phyloP scores from a whole-genome alignment of 176 grass and related monocot genomes.

The Zea luxurians region DNA sequence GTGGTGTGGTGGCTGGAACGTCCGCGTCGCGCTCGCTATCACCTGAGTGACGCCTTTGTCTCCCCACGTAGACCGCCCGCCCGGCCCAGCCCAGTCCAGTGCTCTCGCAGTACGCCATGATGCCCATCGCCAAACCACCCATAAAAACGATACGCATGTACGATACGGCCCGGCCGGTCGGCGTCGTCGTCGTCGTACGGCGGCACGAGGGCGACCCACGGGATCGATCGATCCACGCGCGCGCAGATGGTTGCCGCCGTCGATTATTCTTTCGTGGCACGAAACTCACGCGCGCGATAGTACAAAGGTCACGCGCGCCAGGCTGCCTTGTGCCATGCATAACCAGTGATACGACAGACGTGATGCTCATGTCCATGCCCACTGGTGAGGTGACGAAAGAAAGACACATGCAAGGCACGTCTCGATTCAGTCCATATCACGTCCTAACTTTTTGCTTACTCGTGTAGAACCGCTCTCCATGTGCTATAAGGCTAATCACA shows the following conservation, averaged over 20 bases:
- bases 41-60: conserved; percentile 29
- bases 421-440: not conserved
- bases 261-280: not conserved
- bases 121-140: conserved; percentile 6
- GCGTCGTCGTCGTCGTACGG: not conserved
- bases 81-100: too few relatives aligned
- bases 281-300: not conserved
- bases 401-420: not conserved
- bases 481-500: too few relatives aligned
- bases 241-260: not conserved
- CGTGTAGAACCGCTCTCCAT: too few relatives aligned
- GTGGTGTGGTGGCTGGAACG: conserved; percentile 9
- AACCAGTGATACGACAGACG: not conserved
- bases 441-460: not conserved
- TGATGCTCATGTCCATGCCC: not conserved
- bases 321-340: not conserved
- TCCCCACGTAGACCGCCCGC: conserved; percentile 2
- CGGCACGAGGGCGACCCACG: not conserved
- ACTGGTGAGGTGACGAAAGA: not conserved
- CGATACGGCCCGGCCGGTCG: not conserved
- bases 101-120: not conserved
- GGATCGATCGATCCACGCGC: not conserved
- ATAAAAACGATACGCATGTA: not conserved
- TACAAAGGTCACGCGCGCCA: not conserved
- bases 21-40: conserved; percentile 25